Conservation (phyloP, 2,329 filamentous ascomycete species). For the Furcasterigmium sp. region DNA sequence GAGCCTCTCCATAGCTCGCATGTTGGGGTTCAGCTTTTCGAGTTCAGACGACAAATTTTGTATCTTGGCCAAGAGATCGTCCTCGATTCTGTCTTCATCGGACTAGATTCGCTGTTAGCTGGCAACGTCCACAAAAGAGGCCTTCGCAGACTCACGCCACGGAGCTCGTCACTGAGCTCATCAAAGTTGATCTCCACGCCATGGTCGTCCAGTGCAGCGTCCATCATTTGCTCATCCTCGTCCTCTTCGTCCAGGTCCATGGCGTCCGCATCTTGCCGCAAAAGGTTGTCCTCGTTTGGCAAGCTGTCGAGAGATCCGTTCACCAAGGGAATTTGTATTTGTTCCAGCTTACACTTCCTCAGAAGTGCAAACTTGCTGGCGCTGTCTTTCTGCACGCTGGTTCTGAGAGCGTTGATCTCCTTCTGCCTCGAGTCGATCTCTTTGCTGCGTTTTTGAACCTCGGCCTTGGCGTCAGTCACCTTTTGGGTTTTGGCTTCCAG, state of each 20-base stretch:
- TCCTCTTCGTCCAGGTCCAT: slow-evolving; percentile 83
- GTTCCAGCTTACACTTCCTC: slow-evolving; percentile 86
- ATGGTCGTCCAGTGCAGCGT: slow-evolving; percentile 74
- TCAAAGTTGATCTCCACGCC: slow-evolving; percentile 89
- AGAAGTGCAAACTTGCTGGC: slow-evolving; percentile 79
- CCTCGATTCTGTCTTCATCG: slow-evolving; percentile 65
- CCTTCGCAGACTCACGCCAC: slow-evolving; percentile 51
- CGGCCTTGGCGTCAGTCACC: slow-evolving; percentile 71
- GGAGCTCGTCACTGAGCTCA: slow-evolving; percentile 74
- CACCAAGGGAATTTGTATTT: slow-evolving; percentile 77
- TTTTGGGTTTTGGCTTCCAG: slow-evolving; percentile 66
- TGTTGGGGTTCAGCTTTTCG: slow-evolving; percentile 94
- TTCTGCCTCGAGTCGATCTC: slow-evolving; percentile 71
- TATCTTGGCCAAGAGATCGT: slow-evolving; percentile 73
- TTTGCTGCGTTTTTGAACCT: slow-evolving; percentile 79
- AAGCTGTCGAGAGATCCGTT: slow-evolving; percentile 76
- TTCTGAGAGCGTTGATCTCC: slow-evolving; percentile 73
- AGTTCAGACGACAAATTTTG: slow-evolving; percentile 69
- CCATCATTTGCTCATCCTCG: slow-evolving; percentile 53
- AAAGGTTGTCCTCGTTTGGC: slow-evolving; percentile 77
- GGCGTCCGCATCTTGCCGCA: slow-evolving; percentile 73
- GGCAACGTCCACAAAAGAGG: background rate
- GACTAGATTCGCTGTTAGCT: slow-evolving; percentile 43
- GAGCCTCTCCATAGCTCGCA: slow-evolving; percentile 88
- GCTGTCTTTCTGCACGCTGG: slow-evolving; percentile 79